Percentiles rank a stretch among this genome's conserved stretches.
Conservation (phyloP, 768 basidiomycete genomes). For the Rhodotorula taiwanensis region DNA sequence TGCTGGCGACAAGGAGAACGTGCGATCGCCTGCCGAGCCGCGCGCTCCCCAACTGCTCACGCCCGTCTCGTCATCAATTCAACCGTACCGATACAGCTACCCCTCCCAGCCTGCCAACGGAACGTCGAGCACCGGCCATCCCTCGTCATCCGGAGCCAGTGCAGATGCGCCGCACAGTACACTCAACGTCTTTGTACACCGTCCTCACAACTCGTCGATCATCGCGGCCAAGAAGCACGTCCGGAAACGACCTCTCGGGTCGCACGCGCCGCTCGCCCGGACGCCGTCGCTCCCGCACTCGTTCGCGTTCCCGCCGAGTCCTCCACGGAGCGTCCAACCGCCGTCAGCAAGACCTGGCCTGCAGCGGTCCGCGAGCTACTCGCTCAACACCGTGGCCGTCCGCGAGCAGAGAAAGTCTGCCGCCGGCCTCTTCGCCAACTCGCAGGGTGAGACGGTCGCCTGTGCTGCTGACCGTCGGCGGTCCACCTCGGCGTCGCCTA, state of each 20-base stretch:
- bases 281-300: conserved; percentile 28
- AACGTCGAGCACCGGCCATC: background rate
- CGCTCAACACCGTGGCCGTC: background rate
- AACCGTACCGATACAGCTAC: conserved; percentile 21
- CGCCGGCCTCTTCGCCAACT: background rate
- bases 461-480: background rate
- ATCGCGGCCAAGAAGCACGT: conserved; percentile 38
- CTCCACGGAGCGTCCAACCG: conserved; percentile 4
- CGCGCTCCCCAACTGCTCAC: background rate
- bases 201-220: conserved; percentile 24
- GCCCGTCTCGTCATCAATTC: background rate
- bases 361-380: background rate
- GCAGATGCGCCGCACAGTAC: background rate
- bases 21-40: background rate
- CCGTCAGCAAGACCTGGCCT: background rate
- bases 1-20: conserved; percentile 15
- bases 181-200: conserved; percentile 16
- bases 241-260: conserved; percentile 31
- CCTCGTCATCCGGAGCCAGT: background rate
- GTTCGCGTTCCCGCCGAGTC: conserved; percentile 33
- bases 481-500: background rate
- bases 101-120: background rate
- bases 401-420: background rate
- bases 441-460: conserved; percentile 5
- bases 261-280: conserved; percentile 35